Base-by-base conservation (phyloP, 257 asterid genomes). In the Oldenlandia corymbosa region DNA sequence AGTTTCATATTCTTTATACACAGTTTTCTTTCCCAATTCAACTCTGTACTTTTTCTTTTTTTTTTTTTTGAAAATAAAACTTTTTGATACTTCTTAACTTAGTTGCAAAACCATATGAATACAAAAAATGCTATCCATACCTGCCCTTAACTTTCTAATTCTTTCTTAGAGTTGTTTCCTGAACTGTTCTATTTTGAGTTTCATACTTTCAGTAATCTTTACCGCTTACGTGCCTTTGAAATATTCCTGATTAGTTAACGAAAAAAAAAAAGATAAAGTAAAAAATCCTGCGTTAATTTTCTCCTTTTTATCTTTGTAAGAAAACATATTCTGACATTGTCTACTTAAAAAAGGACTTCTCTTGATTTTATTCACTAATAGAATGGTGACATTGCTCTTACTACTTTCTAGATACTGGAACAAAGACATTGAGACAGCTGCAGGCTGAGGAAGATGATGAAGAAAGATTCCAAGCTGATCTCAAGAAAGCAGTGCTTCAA, bases 401-500 rank as follows among this genome's bases (percentile, higher is more conserved):
- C 58, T 37, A 31, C 74, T 52, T 64, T 72, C 66, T 66, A 79
- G 91, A 81, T 69, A 79, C 68, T 72, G 92, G 77, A 74, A 75
- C 82, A 37, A 84, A 86, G 74, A 77, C 89, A 60, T 75, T 82
- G 81, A 75, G 85, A 58, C 88, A 85, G 67, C 83, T 83, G 75
- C 89, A 79, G 78, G 88, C 78, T 13, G 98, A 85, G 77, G 92
- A 85, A 31, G 95, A 88, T 24, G 94, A 81, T 55, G 97, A 92
- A 76, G 95, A 89, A 78, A 85, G 95, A 85, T 92, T 88, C 75
- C 97, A 87, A 77, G 93, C 88, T 24, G 98, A 92, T 76, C 88
- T 92, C 71, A 73, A 87, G 80, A 86, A 78, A 75, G 98, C 98
- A 62, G 91, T 87, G 28, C 89, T 68, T 72, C 93, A 87, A 78